Evolutionary conservation across 257 asterid species (phyloP), one percentile per base, ranked within the genome.

Genomic region (Plantago major): DNA sequence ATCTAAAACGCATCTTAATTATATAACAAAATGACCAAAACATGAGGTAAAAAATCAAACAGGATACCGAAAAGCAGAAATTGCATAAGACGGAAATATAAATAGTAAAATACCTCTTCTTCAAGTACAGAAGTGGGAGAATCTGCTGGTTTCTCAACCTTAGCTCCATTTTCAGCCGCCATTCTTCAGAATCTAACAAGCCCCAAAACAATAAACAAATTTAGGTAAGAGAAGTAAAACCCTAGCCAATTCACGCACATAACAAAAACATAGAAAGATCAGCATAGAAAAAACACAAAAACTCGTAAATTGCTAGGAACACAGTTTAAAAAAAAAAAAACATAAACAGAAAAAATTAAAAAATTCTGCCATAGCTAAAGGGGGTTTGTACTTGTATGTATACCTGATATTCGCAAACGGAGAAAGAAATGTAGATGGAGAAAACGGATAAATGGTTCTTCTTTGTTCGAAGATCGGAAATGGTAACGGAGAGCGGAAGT

Each of bases 51-150:
- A 22, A 22, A 1, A 1, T 22, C 26, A 2, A 22, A 22, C 1
- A 22, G 26, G 26, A 1, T 22, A 22, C 26, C 26, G 26, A 22
- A 22, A 22, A 33, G 46, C 14, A 45, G 14, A 19, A 71, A 54
- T 55, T 58, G 52, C 63, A 58, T 12, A 33, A 33, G 8, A 33
- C 1, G 6, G 40, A 33, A 7, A 5, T 5, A 5, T 5, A 33
- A 33, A 33, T 7, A 33, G 40, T 7, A 4, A 7, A 7, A 33
- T 17, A 89, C 99, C 85, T 93, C 99, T 5, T 93, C 97, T 65
- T 83, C 90, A 19, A 93, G 97, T 38, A 89, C 99, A 68, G 96
- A 93, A n/a, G 95, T 88, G 40, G 99, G 99, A 69, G 99, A 93
- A 69, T 89, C 97, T 6, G 76, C 88, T 4, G 46, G 71, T 11